phyloP scores from a whole-genome alignment of 75 land plant species.

The Sequoia sempervirens region DNA sequence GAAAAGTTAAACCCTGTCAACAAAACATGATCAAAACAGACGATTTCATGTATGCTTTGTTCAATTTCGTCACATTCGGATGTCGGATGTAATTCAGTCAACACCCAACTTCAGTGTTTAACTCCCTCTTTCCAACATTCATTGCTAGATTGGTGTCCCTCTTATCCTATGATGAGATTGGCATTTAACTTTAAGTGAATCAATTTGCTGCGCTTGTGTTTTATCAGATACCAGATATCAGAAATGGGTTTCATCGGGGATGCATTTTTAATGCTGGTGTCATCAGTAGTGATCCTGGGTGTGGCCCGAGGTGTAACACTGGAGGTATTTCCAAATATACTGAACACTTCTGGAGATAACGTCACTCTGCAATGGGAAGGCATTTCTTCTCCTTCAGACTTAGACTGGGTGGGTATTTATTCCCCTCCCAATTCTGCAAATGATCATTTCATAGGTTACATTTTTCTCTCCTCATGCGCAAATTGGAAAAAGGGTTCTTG shows the following conservation, averaged over 20 bases:
- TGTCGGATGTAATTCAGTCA: too few species aligned
- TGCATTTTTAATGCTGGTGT: background rate
- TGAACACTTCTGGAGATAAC: conserved; percentile 50
- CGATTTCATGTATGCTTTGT: too few species aligned
- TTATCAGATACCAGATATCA: background rate
- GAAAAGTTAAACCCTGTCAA: too few species aligned
- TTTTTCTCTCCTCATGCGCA: conserved; percentile 46
- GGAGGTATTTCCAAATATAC: conserved; percentile 22
- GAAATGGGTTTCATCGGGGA: background rate
- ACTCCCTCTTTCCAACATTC: too few species aligned
- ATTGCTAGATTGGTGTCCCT: too few species aligned
- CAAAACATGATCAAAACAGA: too few species aligned
- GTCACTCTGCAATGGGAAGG: conserved; percentile 40
- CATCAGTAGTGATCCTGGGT: background rate
- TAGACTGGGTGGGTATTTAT: conserved; percentile 92
- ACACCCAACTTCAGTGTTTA: too few species aligned
- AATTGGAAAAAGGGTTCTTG: conserved; percentile 52
- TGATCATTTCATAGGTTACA: conserved; percentile 72
- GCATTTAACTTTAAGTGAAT: too few species aligned
- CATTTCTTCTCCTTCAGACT: conserved; percentile 39
- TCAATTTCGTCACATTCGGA: too few species aligned
- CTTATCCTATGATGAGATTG: too few species aligned
- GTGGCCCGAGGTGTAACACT: background rate
- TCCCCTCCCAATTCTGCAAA: conserved; percentile 59
- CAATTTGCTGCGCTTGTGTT: too few species aligned